Evolutionary conservation across 106 monocot genomes (phyloP), one percentile per base, ranked within the genome.

Genomic region (Iris macrosiphon): DNA sequence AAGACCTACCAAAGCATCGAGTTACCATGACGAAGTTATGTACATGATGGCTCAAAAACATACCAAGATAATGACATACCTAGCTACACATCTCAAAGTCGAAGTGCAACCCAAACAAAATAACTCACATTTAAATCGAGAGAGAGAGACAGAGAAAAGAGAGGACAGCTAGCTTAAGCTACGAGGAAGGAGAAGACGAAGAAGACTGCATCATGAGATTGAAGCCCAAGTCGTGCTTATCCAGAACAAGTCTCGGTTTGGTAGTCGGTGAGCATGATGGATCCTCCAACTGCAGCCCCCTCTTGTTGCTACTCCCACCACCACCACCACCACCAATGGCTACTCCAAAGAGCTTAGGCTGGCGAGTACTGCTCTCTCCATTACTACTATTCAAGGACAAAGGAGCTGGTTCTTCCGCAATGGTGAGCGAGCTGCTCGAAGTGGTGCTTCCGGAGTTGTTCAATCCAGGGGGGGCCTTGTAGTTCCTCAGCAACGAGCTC

Each of bases 401-500:
- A 7, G 53, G 44, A 0, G 55, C 55, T 0, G 79, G 74, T 40
- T 89, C 95, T 24, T 96, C 95, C n/a, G 76, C 95, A 21, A 96
- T 79, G 50, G 95, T 96, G 45, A 96, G 68, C 1, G 95, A 96
- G 61, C 95, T 96, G 37, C 95, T 86, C 1, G 95, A 96, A 2
- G 95, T 96, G 11, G 76, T 71, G 61, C 89, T 96, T 22, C 83
- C 81, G 21, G 71, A 75, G 76, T 70, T 41, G 11, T 43, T 56
- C 16, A 39, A 0, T 38, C 18, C 38, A 77, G 49, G 25, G 66
- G 47, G 15, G 61, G 16, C n/a, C 54, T 19, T 12, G 54, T 19
- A 31, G 62, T n/a, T n/a, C n/a, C n/a, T 33, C 19, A 53, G 51
- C 8, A 61, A 79, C 3, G 74, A 71, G 57, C 73, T 94, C 0